These are phyloP conservation scores for Lolium rigidum DNA, from an alignment of 176 grass and related monocot genomes.

Conservation along the genomic window DNA sequence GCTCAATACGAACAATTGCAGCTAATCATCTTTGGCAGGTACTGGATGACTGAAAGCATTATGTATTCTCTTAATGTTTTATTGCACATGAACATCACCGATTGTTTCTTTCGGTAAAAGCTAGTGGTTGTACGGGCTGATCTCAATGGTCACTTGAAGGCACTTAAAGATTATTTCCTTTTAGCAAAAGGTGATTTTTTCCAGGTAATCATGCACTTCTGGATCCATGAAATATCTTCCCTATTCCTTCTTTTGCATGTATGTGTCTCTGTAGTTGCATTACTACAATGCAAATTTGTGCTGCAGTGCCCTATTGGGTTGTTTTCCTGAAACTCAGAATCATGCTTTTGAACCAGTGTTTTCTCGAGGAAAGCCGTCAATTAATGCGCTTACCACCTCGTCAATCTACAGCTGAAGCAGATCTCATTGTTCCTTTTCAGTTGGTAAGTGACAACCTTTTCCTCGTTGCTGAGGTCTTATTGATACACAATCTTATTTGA, in stretches of 20 bases:
- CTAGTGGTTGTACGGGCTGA: slow-evolving; percentile 97
- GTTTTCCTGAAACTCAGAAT: slow-evolving; percentile 17
- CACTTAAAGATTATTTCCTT: slow-evolving; percentile 98
- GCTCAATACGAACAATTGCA: slow-evolving; percentile 93
- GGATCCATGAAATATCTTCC: slow-evolving; percentile 4
- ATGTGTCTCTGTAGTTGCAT: neutral
- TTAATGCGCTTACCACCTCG: slow-evolving; percentile 91
- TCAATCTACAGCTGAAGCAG: slow-evolving; percentile 99
- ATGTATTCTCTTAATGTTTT: slow-evolving; percentile 36
- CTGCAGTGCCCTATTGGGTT: slow-evolving; percentile 5
- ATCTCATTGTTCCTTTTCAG: slow-evolving; percentile 97
- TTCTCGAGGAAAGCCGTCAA: slow-evolving; percentile 95
- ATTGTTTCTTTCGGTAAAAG: slow-evolving; percentile 60
- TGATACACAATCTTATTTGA: slow-evolving; percentile 4
- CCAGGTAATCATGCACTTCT: slow-evolving; percentile 60
- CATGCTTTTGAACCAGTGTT: slow-evolving; percentile 72
- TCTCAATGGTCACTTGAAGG: slow-evolving; percentile 97
- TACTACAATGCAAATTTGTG: neutral
- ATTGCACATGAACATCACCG: slow-evolving; percentile 37
- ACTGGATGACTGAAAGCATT: slow-evolving; percentile 37
- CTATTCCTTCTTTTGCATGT: slow-evolving; percentile 24
- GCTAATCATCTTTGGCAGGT: slow-evolving; percentile 99
- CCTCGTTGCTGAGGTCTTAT: neutral
- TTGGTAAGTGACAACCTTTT: slow-evolving; percentile 62
- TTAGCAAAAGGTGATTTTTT: slow-evolving; percentile 99